A percentile compares a stretch with the other conserved stretches of the same genome.
Evolutionary conservation across 2,329 filamentous ascomycete species (phyloP).

Genomic region (Pseudogymnoascus sp.): DNA sequence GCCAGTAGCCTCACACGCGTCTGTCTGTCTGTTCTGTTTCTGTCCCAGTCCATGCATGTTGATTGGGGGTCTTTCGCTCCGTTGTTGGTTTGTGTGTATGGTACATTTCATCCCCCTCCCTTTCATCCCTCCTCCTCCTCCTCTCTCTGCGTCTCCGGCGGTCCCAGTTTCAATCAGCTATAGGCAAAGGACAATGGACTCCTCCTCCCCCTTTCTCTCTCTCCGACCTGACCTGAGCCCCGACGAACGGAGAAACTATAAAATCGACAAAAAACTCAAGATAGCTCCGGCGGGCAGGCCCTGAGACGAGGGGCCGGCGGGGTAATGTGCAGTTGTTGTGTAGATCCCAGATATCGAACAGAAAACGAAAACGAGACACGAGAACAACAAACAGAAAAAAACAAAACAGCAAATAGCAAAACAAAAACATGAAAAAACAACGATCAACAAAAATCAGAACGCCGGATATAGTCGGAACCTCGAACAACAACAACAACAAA

Average conservation of each 20-base stretch:
- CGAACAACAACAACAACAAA: neutral
- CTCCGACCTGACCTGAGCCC: too few relatives aligned
- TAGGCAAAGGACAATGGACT: too few relatives aligned
- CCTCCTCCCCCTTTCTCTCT: too few relatives aligned
- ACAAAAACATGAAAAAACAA: too few relatives aligned
- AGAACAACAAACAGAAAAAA: too few relatives aligned
- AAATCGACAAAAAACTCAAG: neutral
- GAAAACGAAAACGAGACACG: neutral
- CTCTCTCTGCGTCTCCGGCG: neutral
- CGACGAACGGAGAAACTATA: neutral
- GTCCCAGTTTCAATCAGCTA: neutral
- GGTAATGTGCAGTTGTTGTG: neutral
- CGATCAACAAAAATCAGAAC: too few relatives aligned
- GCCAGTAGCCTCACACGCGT: neutral
- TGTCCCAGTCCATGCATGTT: neutral
- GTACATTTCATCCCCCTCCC: neutral
- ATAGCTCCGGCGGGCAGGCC: neutral
- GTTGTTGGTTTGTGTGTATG: neutral
- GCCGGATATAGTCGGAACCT: neutral
- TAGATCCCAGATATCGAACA: neutral
- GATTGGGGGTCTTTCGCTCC: neutral
- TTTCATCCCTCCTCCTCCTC: neutral
- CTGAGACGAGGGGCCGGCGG: too few relatives aligned
- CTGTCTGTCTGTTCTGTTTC: neutral
- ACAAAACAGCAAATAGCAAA: too few relatives aligned